Evolutionary conservation across 257 asterid genomes (phyloP), one percentile per base, ranked within the genome.

Genomic region (Solanum clarkiae): DNA sequence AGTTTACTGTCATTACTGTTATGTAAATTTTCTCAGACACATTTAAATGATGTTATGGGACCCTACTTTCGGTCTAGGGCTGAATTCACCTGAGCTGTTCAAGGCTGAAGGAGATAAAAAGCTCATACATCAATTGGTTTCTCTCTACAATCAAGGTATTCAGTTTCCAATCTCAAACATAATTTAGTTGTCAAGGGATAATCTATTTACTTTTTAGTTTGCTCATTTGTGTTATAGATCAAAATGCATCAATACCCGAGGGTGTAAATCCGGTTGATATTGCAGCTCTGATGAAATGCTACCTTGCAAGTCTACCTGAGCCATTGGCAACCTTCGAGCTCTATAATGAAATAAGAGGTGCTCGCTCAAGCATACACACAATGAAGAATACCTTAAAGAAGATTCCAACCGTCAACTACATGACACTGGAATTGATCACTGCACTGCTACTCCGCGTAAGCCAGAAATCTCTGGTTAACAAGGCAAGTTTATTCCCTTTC

Each of bases 251-350:
- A 44, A 75, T 95, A 57, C 99, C 98, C 17, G 98, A 94, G 80
- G 95, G 93, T 62, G 87, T 89, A 40, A 89, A 86, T 82, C 89
- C 99, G 18, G 86, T 93, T 81, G 94, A 94, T 79, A 90, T 93
- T 86, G 99, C 99, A 60, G 95, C 97, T 85, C 92, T 95, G 75
- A 86, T 91, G 56, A 95, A 94, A 92, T 93, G 97, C 81, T 95
- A 94, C 75, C 92, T 95, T 85, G 96, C 99, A 84, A 94, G 98
- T 89, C 93, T 96, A 75, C 97, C 98, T 83, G 98, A 93, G 90
- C 98, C 99, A 51, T 85, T 96, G 88, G 90, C 94, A 72, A 92
- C 98, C 90, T 94, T 93, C 82, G 96, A 93, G 86, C 90, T 94
- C 79, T 93, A 91, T 87, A 82, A 88, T 69, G 97, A 96, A 75